These are phyloP conservation scores for Colletotrichum ledebouriae DNA, from an alignment of 2,329 filamentous ascomycete species.

Conservation along the genomic window DNA sequence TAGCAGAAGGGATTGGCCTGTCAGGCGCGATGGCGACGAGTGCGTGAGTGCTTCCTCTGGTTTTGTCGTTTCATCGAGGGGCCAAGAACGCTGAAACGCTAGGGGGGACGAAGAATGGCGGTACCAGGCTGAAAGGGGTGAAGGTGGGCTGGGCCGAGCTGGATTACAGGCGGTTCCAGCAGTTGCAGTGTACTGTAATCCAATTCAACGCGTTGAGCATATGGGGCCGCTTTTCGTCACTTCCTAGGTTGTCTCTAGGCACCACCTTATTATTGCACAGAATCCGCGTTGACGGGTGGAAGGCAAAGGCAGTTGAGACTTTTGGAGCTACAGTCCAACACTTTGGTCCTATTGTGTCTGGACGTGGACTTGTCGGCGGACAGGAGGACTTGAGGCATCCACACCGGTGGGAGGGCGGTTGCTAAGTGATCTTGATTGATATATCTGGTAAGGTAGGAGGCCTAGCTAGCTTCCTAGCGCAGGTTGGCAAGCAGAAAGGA, in stretches of 20 bases:
- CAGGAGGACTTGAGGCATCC: background rate
- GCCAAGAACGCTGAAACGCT: conserved; percentile 41
- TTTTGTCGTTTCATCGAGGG: conserved; percentile 42
- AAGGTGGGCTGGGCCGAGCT: conserved; percentile 13
- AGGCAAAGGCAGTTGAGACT: conserved; percentile 16
- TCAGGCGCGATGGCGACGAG: conserved; percentile 25
- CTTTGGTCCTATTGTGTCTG: background rate
- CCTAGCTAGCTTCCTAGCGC: conserved; percentile 17
- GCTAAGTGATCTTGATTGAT: background rate
- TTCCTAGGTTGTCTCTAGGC: background rate
- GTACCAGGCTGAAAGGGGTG: conserved; percentile 24
- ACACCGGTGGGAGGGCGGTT: conserved; percentile 6
- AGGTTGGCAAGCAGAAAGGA: conserved; percentile 1
- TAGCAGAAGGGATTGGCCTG: conserved; percentile 40
- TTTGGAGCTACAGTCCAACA: background rate
- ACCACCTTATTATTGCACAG: conserved; percentile 16
- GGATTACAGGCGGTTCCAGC: conserved; percentile 25
- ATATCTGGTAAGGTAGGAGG: background rate
- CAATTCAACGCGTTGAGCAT: background rate
- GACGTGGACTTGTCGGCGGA: background rate
- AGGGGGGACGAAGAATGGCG: conserved; percentile 24
- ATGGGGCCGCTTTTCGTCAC: conserved; percentile 7
- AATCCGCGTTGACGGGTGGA: conserved; percentile 1
- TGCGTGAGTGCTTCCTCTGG: conserved; percentile 31
- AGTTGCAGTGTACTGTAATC: conserved; percentile 11